phyloP scores from a whole-genome alignment of 176 grass and related monocot species.

The Otatea glauca region DNA sequence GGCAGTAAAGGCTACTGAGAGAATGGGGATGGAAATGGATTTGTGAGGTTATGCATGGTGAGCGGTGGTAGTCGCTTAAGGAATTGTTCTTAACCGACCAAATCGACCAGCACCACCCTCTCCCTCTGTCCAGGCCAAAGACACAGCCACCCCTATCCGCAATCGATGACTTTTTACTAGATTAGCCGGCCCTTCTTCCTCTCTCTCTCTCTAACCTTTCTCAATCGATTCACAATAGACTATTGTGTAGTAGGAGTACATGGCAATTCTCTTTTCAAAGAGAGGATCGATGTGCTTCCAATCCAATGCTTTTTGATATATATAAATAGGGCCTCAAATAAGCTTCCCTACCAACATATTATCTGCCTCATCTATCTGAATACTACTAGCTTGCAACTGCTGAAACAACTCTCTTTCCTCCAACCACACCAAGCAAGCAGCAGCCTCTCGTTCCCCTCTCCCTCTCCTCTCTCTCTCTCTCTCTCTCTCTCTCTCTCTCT shows the following conservation, averaged over 20 bases:
- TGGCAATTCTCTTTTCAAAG: conserved; percentile 5
- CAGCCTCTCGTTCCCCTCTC: neutral
- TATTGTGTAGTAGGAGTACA: neutral
- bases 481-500: too few species aligned
- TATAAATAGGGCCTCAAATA: conserved; percentile 45
- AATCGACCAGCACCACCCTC: conserved; percentile 35
- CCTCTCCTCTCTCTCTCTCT: too few species aligned
- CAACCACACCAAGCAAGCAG: conserved; percentile 3
- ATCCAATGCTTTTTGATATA: conserved; percentile 17
- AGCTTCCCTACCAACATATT: conserved; percentile 41
- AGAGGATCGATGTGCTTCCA: conserved; percentile 30
- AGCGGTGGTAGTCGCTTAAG: conserved; percentile 32
- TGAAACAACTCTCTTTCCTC: neutral
- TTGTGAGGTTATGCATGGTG: neutral
- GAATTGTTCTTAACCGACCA: conserved; percentile 48
- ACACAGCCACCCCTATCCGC: conserved; percentile 31
- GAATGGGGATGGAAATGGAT: neutral
- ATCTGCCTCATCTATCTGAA: neutral
- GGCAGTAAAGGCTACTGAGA: conserved; percentile 36
- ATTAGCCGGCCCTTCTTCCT: neutral
- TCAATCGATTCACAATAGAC: conserved; percentile 26
- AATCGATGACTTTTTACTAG: conserved; percentile 37
- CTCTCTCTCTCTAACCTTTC: conserved; percentile 33
- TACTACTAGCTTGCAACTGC: neutral
- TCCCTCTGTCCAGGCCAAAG: neutral